Percentiles rank a stretch among this genome's conserved stretches.
These are phyloP conservation scores for Podaxis pistillaris DNA, from an alignment of 768 basidiomycete species.

Conservation along the genomic window DNA sequence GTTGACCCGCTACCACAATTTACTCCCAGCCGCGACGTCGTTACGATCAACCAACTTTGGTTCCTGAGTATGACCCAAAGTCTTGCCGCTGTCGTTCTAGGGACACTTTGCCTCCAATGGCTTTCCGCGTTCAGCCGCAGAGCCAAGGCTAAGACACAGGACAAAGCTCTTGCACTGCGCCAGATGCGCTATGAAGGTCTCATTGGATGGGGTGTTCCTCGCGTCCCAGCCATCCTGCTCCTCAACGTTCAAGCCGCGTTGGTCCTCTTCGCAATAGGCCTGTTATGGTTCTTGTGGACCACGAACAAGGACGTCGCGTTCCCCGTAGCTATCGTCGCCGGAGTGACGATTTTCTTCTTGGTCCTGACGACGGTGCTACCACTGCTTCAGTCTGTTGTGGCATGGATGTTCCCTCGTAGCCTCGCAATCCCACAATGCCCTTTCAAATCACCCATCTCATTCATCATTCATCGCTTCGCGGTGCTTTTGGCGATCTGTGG, in stretches of 20 bases:
- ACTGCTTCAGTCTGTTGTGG: constrained; percentile 18
- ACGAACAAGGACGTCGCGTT: constrained; percentile 21
- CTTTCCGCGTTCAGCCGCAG: constrained; percentile 20
- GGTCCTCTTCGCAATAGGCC: constrained; percentile 28
- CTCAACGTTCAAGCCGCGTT: constrained; percentile 28
- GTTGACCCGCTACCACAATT: background rate
- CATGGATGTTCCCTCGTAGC: constrained; percentile 6
- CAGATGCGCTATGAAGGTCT: constrained; percentile 30
- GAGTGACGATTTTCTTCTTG: constrained; percentile 20
- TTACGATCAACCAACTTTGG: constrained; percentile 21
- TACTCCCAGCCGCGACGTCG: background rate
- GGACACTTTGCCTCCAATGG: constrained; percentile 24
- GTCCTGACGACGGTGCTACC: constrained; percentile 25
- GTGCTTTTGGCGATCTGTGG: constrained; percentile 5
- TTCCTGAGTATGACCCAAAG: constrained; percentile 21
- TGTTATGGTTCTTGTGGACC: constrained; percentile 27
- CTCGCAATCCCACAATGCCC: constrained; percentile 21
- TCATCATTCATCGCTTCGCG: constrained; percentile 20
- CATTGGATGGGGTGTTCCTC: constrained; percentile 27
- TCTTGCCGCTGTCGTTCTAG: constrained; percentile 19
- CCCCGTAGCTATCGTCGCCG: constrained; percentile 21
- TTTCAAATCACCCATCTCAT: constrained; percentile 29
- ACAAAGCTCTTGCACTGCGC: constrained; percentile 20
- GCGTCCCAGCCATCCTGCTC: constrained; percentile 27
- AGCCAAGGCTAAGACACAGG: constrained; percentile 15